Evolutionary conservation across 108 stramenopile genomes (phyloP).

Genomic region (Nitzschia sp.): DNA sequence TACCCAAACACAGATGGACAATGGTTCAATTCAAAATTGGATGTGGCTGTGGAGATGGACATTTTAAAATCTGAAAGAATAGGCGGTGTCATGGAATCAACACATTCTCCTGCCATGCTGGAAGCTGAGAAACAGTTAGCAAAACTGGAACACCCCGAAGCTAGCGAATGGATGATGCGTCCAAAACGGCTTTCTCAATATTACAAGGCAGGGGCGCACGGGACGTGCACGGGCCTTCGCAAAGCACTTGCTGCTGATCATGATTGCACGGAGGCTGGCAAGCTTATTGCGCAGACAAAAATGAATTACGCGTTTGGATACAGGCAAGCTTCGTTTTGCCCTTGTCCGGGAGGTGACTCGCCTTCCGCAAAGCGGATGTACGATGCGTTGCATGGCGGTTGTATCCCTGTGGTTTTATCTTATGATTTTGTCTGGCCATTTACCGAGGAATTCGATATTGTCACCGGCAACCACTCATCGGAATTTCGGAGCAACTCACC

Average conservation of each 20-base stretch:
- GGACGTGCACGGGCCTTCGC: conserved; percentile 29
- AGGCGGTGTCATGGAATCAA: background rate
- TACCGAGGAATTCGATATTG: conserved; percentile 22
- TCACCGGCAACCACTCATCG: background rate
- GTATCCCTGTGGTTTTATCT: conserved; percentile 58
- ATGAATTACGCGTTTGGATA: conserved; percentile 10
- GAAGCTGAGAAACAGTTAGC: conserved; percentile 8
- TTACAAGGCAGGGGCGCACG: conserved; percentile 40
- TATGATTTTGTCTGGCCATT: conserved; percentile 54
- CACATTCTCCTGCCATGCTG: conserved; percentile 18
- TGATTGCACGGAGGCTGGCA: conserved; percentile 17
- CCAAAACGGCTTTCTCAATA: conserved; percentile 22
- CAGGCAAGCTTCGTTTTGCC: conserved; percentile 43
- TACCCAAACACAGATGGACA: conserved; percentile 45
- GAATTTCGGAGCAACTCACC: too few relatives aligned
- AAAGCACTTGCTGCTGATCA: conserved; percentile 18
- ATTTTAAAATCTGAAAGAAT: background rate
- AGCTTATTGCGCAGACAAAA: background rate
- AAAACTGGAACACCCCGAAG: background rate
- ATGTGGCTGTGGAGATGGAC: background rate
- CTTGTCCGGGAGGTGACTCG: conserved; percentile 57
- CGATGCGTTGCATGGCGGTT: conserved; percentile 52
- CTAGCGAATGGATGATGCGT: background rate
- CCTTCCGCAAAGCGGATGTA: conserved; percentile 60
- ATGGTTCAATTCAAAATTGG: conserved; percentile 41